Evolutionary conservation across 164 flowering plant genomes (phyloP), one percentile per base, ranked within the genome.

Genomic region (Magnolia changhungtana): DNA sequence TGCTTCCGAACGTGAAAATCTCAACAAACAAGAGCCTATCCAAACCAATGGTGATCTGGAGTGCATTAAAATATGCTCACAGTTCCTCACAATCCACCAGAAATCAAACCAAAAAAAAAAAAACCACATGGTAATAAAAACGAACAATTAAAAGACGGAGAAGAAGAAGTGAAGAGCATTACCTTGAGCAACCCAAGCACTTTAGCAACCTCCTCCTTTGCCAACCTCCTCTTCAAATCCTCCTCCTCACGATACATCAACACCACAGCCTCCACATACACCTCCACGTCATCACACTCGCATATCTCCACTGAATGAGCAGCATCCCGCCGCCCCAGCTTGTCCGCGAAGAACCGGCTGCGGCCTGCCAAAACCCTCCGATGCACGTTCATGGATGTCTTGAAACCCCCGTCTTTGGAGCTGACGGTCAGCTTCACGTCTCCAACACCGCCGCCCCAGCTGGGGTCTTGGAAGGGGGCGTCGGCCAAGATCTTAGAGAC

Each of bases 261-360:
- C 65, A 89, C 87, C 78, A 95, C 79, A 66, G 90, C 83, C 83
- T 93, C 97, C 77, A 92, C 90, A 84, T 95, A 95, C 8, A 87
- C 88, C 85, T 89, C 97, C 70, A 93, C 94, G 74, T 95, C 95
- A 80, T 92, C 97, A 74, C 95, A 91, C 24, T 93, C 98, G 69
- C 90, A 88, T 76, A 95, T 93, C 86, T 93, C 99, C 72, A 95
- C 94, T 10, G 85, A 78, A 78, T 90, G 93, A 71, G 81, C 63
- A 2, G 83, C 77, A 23, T 21, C 78, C 69, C 68, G 58, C 31
- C 76, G 69, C 80, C 73, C 74, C 67, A 95, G 78, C 82, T 89
- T 93, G 76, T 89, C 97, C 10, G 86, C 89, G 59, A 95, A 95
- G 76, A 91, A 95, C 71, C 90, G 80, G 78, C 98, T 93, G 76